Conservation (phyloP, 202 grass and related monocot species). For the Musa balbisiana region DNA sequence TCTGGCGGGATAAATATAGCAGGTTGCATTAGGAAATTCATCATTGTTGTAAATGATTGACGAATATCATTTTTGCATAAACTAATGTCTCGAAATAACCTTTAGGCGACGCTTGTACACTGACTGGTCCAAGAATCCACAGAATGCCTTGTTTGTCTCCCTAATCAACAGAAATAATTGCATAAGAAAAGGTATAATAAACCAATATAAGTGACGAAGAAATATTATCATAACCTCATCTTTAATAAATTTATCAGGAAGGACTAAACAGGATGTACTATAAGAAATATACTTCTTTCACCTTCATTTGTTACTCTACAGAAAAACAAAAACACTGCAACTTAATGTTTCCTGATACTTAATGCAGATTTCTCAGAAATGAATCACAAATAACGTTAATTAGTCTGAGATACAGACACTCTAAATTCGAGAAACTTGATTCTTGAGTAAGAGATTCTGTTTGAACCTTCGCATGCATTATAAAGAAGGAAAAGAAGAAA, state of each 20-base stretch:
- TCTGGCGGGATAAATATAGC: too few species aligned
- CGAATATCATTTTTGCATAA: not conserved
- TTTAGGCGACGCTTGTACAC: slow-evolving; percentile 34
- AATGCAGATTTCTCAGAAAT: not conserved
- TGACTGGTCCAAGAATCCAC: slow-evolving; percentile 57
- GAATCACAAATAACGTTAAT: not conserved
- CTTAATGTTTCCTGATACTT: not conserved
- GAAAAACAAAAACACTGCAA: not conserved
- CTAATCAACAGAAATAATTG: slow-evolving; percentile 28
- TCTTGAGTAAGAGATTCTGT: not conserved
- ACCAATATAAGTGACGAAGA: too few species aligned
- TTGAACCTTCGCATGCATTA: not conserved
- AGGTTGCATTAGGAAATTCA: too few species aligned
- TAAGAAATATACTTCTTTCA: not conserved
- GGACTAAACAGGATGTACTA: not conserved
- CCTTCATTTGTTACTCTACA: not conserved
- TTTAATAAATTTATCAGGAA: too few species aligned
- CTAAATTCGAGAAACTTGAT: not conserved
- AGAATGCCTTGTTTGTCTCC: slow-evolving; percentile 87
- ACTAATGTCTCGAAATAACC: slow-evolving; percentile 40
- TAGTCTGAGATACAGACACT: not conserved
- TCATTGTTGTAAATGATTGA: too few species aligned
- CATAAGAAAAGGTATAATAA: not conserved
- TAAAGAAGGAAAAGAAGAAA: not conserved
- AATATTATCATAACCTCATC: too few species aligned